These are phyloP conservation scores for Aegilops tauschii DNA, from an alignment of 176 grass and related monocot species.

Conservation along the genomic window DNA sequence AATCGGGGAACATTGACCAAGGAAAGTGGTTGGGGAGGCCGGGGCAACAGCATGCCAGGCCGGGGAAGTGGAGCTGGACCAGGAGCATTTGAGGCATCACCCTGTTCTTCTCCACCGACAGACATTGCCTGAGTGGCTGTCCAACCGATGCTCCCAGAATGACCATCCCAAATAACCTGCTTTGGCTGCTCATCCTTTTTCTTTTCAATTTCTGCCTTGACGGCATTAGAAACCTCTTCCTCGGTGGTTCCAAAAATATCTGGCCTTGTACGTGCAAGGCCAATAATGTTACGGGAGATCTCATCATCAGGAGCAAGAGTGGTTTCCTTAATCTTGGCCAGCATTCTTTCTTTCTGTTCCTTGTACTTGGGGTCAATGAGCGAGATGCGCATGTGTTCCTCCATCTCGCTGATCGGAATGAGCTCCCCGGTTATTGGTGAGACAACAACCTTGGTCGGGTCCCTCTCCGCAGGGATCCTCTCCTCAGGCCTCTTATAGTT, in stretches of 20 bases:
- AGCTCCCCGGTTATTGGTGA: conserved; percentile 93
- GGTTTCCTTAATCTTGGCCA: conserved; percentile 96
- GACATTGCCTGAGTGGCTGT: conserved; percentile 89
- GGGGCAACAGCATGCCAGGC: conserved; percentile 50
- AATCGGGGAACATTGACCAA: conserved; percentile 79
- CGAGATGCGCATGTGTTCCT: conserved; percentile 97
- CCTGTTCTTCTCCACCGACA: conserved; percentile 60
- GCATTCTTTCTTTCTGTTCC: conserved; percentile 98
- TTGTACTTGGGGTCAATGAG: conserved; percentile 98
- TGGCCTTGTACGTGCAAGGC: conserved; percentile 86
- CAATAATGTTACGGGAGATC: conserved; percentile 94
- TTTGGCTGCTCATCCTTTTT: conserved; percentile 95
- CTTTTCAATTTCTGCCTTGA: conserved; percentile 97
- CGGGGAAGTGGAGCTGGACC: conserved; percentile 70
- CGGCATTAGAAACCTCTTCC: conserved; percentile 94
- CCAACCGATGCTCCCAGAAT: conserved; percentile 89
- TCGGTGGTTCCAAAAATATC: conserved; percentile 99
- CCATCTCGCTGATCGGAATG: conserved; percentile 98
- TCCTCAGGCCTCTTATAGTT: conserved; percentile 97
- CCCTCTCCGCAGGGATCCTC: conserved; percentile 62
- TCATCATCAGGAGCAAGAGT: conserved; percentile 92
- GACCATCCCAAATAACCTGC: conserved; percentile 97
- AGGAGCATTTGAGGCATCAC: conserved; percentile 39
- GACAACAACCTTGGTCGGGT: conserved; percentile 87
- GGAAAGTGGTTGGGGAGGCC: conserved; percentile 81